Evolutionary conservation across 208 protist genomes (phyloP).

Genomic region (Novymonas esmeraldas): DNA sequence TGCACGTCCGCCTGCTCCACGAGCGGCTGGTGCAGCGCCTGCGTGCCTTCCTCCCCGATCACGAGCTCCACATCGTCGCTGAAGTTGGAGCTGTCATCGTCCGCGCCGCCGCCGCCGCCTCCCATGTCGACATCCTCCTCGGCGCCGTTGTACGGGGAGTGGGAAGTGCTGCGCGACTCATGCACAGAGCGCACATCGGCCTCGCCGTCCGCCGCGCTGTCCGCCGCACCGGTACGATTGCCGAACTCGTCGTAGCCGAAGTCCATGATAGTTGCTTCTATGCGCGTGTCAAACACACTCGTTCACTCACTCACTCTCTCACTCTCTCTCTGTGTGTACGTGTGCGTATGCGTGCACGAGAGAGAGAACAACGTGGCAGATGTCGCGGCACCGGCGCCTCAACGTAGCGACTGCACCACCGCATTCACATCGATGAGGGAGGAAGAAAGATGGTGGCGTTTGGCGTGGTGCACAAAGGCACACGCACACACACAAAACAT

Average conservation of each 20-base stretch:
- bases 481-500: too few relatives aligned
- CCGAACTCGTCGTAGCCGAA: slow-evolving; percentile 81
- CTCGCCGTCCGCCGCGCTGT: slow-evolving; percentile 25
- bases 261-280: slow-evolving; percentile 44
- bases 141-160: slow-evolving; percentile 7
- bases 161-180: slow-evolving; percentile 28
- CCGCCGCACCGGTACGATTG: slow-evolving; percentile 31
- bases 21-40: slow-evolving; percentile 66
- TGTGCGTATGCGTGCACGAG: too few relatives aligned
- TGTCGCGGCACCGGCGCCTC: too few relatives aligned
- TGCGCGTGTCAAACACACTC: too few relatives aligned
- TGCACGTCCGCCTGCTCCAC: slow-evolving; percentile 45
- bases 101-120: not conserved
- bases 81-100: slow-evolving; percentile 47
- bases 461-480: too few relatives aligned
- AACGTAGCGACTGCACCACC: too few relatives aligned
- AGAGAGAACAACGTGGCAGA: too few relatives aligned
- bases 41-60: slow-evolving; percentile 72
- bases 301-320: too few relatives aligned
- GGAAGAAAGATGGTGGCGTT: too few relatives aligned
- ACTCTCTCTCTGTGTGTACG: not conserved
- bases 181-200: slow-evolving; percentile 32
- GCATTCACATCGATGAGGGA: too few relatives aligned
- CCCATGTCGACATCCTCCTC: slow-evolving; percentile 12
- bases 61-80: slow-evolving; percentile 86